phyloP scores from a whole-genome alignment of 2,329 filamentous ascomycete species.

The Hirsutella thompsonii region DNA sequence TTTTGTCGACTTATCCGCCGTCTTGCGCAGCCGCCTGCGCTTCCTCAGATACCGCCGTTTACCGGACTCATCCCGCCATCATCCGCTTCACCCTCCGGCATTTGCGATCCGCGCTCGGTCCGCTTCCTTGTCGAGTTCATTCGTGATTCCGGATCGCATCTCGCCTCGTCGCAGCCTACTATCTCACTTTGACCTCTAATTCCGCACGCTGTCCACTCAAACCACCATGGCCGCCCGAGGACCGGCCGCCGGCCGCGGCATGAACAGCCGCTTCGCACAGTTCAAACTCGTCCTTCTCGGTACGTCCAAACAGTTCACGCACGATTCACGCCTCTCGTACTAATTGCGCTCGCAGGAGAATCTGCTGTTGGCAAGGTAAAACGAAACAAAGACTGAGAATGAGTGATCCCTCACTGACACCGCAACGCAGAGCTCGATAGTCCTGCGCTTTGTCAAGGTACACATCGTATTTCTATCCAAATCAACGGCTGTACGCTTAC shows the following conservation, averaged over 20 bases:
- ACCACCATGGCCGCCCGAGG: conserved; percentile 72
- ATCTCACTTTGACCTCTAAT: background rate
- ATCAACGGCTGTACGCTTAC: conserved; percentile 4
- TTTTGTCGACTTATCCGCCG: conserved; percentile 5
- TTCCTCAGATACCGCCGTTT: background rate
- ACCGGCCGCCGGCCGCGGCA: conserved; percentile 46
- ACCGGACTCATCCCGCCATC: background rate
- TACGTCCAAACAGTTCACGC: conserved; percentile 31
- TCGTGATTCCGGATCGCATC: background rate
- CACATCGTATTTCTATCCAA: conserved; percentile 9
- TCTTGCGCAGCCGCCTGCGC: conserved; percentile 4
- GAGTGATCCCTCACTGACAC: background rate
- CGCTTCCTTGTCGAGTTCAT: background rate
- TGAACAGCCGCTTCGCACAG: conserved; percentile 86
- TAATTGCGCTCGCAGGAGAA: conserved; percentile 53
- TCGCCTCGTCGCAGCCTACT: conserved; percentile 7
- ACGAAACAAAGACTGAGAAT: no score
- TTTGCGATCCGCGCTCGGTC: background rate
- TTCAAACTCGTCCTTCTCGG: conserved; percentile 97
- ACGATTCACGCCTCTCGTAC: background rate
- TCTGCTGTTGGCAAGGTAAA: conserved; percentile 95
- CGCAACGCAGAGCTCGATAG: conserved; percentile 70
- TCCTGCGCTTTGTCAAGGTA: conserved; percentile 96
- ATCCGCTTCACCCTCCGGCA: background rate
- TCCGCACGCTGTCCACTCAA: background rate